Evolutionary conservation across 2,329 filamentous ascomycete genomes (phyloP).

Genomic region (Byssothecium circinans): DNA sequence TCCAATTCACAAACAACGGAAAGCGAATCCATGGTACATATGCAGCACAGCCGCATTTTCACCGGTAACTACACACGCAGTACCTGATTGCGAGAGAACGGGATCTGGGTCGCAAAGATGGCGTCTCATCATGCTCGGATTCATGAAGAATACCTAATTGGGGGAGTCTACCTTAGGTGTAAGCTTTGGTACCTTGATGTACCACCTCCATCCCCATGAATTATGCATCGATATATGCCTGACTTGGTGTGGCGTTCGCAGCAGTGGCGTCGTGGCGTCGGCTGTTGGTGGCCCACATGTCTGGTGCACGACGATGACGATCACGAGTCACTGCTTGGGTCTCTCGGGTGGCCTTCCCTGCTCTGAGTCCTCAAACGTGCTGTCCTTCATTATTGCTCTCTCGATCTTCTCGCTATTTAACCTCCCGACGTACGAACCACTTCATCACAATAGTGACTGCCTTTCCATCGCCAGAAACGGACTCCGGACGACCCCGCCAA

Average conservation of each 20-base stretch:
- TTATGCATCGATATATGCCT: background rate
- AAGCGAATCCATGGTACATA: too few species aligned
- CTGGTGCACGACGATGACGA: too few species aligned
- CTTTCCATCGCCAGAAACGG: background rate
- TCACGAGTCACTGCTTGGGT: too few species aligned
- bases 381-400: slow-evolving; percentile 3
- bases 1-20: background rate
- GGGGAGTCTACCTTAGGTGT: too few species aligned
- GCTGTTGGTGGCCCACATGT: slow-evolving; percentile 1
- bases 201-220: too few species aligned
- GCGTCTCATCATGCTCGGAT: too few species aligned
- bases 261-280: background rate
- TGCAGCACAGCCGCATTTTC: too few species aligned
- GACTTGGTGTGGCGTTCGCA: background rate
- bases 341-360: slow-evolving; percentile 10
- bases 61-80: too few species aligned
- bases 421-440: slow-evolving; percentile 28
- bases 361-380: slow-evolving; percentile 2
- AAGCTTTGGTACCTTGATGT: too few species aligned
- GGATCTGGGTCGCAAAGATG: too few species aligned
- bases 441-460: background rate
- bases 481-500: slow-evolving; percentile 12
- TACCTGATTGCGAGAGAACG: too few species aligned
- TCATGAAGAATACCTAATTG: too few species aligned
- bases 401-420: slow-evolving; percentile 2